A percentile compares a stretch with the other conserved stretches of the same genome.
Evolutionary conservation across 2,329 filamentous ascomycete species (phyloP).

Genomic region (Albophoma yamanashiensis): DNA sequence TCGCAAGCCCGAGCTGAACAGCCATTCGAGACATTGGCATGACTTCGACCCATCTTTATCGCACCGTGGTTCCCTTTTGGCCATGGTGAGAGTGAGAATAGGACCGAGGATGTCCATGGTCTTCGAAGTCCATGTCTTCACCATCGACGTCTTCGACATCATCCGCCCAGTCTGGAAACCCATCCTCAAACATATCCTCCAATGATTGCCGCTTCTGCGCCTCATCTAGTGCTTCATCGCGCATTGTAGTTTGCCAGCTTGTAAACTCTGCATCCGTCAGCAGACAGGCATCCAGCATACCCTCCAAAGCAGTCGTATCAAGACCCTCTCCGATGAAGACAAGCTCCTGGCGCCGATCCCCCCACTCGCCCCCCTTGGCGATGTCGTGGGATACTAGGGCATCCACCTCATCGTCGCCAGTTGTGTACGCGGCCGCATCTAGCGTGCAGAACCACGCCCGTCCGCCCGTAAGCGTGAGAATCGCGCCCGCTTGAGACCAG

Average conservation of each 20-base stretch:
- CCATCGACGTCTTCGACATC: slow-evolving; percentile 22
- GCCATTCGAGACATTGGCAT: not conserved
- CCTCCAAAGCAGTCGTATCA: slow-evolving; percentile 37
- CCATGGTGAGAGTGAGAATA: not conserved
- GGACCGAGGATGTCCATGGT: not conserved
- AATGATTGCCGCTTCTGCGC: slow-evolving; percentile 34
- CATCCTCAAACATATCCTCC: slow-evolving; percentile 44
- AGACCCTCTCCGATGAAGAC: slow-evolving; percentile 64
- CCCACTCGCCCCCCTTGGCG: slow-evolving; percentile 48
- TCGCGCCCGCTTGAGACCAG: slow-evolving; percentile 55
- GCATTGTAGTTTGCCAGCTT: slow-evolving; percentile 43
- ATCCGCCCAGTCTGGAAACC: slow-evolving; percentile 44
- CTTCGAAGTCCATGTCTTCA: slow-evolving; percentile 13
- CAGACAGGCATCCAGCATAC: slow-evolving; percentile 48
- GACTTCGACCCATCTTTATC: not conserved
- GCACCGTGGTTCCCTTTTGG: not conserved
- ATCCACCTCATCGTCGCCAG: slow-evolving; percentile 35
- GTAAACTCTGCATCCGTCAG: slow-evolving; percentile 48
- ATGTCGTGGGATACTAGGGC: slow-evolving; percentile 39
- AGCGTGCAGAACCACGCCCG: slow-evolving; percentile 50
- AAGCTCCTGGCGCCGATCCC: slow-evolving; percentile 59
- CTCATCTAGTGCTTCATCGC: slow-evolving; percentile 20
- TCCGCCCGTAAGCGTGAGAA: slow-evolving; percentile 49
- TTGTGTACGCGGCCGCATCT: slow-evolving; percentile 36
- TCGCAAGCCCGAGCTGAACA: not conserved